Evolutionary conservation across 441 rosid species (phyloP).

Genomic region (Corymbia citriodora): DNA sequence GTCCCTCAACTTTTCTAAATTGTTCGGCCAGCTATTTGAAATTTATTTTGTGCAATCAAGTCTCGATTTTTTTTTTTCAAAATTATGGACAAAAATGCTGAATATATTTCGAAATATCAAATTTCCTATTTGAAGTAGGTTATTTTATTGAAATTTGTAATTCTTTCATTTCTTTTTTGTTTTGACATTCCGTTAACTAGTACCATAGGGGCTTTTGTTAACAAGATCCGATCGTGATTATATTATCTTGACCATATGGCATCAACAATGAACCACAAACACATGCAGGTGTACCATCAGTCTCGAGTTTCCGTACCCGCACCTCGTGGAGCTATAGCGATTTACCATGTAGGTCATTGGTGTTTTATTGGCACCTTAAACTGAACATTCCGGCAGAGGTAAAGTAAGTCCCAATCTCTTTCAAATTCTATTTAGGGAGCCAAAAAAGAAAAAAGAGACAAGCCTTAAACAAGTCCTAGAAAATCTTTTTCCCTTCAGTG

Average conservation of each 20-base stretch:
- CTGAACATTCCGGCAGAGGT: background rate
- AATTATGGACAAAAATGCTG: fast-evolving
- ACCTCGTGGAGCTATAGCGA: background rate
- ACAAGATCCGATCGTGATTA: background rate
- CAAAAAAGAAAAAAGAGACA: background rate
- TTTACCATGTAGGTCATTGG: background rate
- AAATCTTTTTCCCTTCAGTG: background rate
- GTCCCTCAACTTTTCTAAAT: background rate
- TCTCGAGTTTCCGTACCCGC: background rate
- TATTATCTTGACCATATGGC: background rate
- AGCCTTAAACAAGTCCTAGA: background rate
- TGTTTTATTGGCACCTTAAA: background rate
- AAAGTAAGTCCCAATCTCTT: background rate
- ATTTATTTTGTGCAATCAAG: fast-evolving
- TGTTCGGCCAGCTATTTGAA: fast-evolving
- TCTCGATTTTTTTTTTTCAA: fast-evolving
- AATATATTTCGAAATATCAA: background rate
- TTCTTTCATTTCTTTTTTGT: background rate
- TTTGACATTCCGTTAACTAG: background rate
- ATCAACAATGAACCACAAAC: background rate
- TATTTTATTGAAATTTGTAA: background rate
- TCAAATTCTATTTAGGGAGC: background rate
- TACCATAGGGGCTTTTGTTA: fast-evolving
- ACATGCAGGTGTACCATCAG: background rate
- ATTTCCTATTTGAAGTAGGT: fast-evolving